Percentiles rank a stretch among this genome's conserved stretches.
Conservation (phyloP, 305 asterid genomes). For the Nicotiana rustica region DNA sequence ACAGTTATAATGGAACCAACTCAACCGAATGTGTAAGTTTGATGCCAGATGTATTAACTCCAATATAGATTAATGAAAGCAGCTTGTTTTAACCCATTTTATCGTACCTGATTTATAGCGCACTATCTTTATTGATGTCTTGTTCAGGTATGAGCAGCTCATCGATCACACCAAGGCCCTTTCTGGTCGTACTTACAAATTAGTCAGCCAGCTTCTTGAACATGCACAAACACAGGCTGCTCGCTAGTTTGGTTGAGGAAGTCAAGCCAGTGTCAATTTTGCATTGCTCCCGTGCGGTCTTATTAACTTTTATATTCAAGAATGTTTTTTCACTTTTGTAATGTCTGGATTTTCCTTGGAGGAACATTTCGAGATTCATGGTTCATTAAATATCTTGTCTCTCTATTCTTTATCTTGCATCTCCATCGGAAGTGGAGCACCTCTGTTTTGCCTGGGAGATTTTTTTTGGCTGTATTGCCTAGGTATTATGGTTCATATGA, state of each 20-base stretch:
- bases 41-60: not conserved
- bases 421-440: not conserved
- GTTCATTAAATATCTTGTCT: not conserved
- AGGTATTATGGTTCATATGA: not conserved
- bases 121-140: not conserved
- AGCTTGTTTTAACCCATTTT: conserved; percentile 1
- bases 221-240: conserved; percentile 77
- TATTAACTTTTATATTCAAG: conserved; percentile 10
- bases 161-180: conserved; percentile 68
- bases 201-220: conserved; percentile 83
- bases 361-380: conserved; percentile 14
- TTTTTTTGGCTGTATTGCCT: not conserved
- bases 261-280: not conserved
- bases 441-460: not conserved
- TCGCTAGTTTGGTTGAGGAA: conserved; percentile 48
- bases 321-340: not conserved
- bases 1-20: conserved; percentile 84
- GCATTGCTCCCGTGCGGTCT: conserved; percentile 8
- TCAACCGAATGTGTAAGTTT: conserved; percentile 86
- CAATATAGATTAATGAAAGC: conserved; percentile 1
- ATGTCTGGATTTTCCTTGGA: conserved; percentile 20
- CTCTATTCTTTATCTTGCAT: not conserved
- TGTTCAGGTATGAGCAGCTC: conserved; percentile 90
- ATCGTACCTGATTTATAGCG: not conserved
- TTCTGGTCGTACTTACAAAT: conserved; percentile 83